phyloP scores from a whole-genome alignment of 2,329 filamentous ascomycete species.

The Fusarium coicis region DNA sequence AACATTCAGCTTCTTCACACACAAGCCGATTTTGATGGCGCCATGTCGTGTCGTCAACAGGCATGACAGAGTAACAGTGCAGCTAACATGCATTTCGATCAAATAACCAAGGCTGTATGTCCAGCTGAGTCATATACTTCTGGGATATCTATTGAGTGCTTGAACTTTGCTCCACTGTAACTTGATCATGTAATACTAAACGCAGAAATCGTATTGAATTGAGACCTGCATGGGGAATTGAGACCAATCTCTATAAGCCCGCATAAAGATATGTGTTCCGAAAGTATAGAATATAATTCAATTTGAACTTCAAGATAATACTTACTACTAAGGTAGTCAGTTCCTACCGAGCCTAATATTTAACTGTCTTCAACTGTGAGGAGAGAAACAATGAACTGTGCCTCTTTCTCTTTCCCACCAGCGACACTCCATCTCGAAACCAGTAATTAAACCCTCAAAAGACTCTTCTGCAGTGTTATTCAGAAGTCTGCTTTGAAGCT shows the following conservation, averaged over 20 bases:
- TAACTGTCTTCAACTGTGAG: neutral
- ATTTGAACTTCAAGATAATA: too few relatives aligned
- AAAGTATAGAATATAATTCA: neutral
- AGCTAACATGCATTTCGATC: constrained; percentile 34
- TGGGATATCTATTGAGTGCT: neutral
- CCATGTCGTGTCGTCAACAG: constrained; percentile 38
- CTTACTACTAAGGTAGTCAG: neutral
- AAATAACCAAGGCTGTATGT: neutral
- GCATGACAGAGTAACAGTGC: constrained; percentile 33
- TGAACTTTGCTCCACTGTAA: neutral
- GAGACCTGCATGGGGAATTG: neutral
- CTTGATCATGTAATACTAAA: neutral
- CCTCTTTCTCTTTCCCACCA: neutral
- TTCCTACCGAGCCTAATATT: neutral
- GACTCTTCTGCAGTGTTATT: neutral
- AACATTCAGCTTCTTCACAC: constrained; percentile 19
- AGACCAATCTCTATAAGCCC: neutral
- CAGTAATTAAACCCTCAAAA: too few relatives aligned
- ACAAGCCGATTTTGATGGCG: constrained; percentile 17
- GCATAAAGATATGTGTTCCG: neutral
- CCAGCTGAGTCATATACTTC: neutral
- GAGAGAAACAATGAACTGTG: neutral
- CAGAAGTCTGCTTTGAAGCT: neutral
- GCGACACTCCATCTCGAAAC: neutral
- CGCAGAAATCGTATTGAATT: neutral